Base-by-base conservation (phyloP, 805 yeast species). In the Wickerhamiella dianesei region DNA sequence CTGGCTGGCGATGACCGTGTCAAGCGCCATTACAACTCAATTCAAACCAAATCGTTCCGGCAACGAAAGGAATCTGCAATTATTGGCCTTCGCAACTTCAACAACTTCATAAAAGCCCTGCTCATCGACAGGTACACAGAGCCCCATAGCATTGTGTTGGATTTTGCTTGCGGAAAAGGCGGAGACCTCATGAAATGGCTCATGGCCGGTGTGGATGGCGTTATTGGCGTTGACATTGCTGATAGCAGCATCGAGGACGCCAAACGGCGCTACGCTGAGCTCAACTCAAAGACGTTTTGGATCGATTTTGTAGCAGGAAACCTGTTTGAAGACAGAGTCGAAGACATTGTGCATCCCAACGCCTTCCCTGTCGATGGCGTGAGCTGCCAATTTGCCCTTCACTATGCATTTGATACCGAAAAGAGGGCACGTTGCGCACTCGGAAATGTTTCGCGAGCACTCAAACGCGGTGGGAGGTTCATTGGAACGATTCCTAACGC, bases 141-240 rank as follows among this genome's bases (percentile, higher is more conserved):
- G 35, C 67, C 69, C 41, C 66, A 75, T 50, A 72, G 74, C 37
- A 71, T 74, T 18, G 86, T 82, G 1, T 66, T 92, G 17, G 99
- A 92, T 59, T 64, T 89, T 47, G 96, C 96, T 14, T 88, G 97
- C 64, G 99, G 99, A 13, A 94, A 92, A 62, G 99, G 99, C 45
- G 99, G 99, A 21, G 99, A 92, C 66, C 67, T 92, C 57, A 77
- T 82, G 56, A 92, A 92, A 62, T 89, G 95, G 79, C 82, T 80
- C 44, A 76, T 76, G 55, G 81, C 85, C 1, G 68, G 75, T 18
- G 74, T 85, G 2, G 72, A 76, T 19, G 88, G 87, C 43, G 84
- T 82, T 54, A 77, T 88, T 46, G 98, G 98, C 1, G 72, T 92
- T 22, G 99, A 92, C 64, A 80, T 92, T 40, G 87, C 96, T 17